These are phyloP conservation scores for Tillandsia leiboldiana DNA, from an alignment of 176 grass and related monocot species.

Conservation along the genomic window DNA sequence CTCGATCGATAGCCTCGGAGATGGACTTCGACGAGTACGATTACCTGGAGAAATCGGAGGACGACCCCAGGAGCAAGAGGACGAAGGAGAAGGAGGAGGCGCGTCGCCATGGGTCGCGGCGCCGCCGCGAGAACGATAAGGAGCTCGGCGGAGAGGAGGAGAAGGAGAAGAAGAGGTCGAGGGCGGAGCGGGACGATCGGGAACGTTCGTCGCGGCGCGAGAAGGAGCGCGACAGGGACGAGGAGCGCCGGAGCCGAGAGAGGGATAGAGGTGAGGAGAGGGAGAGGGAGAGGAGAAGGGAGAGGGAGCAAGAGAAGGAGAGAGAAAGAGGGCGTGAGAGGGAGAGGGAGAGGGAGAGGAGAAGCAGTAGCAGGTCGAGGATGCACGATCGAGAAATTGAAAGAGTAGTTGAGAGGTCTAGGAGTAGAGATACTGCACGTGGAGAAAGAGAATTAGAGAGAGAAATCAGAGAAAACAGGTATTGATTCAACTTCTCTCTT, in stretches of 20 bases:
- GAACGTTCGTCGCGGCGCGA: constrained; percentile 14
- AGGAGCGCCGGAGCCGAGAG: constrained; percentile 25
- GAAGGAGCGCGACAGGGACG: constrained; percentile 30
- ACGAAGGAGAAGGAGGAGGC: constrained; percentile 39
- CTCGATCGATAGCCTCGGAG: background rate
- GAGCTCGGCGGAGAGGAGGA: constrained; percentile 6
- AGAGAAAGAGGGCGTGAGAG: constrained; percentile 2
- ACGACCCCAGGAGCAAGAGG: background rate
- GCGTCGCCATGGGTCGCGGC: constrained; percentile 15
- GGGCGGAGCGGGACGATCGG: constrained; percentile 41
- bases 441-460: constrained; percentile 21
- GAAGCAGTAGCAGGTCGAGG: constrained; percentile 29
- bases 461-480: constrained; percentile 46
- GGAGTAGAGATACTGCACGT: constrained; percentile 11
- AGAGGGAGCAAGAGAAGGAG: background rate
- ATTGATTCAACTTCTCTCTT: constrained; percentile 31
- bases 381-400: constrained; percentile 27
- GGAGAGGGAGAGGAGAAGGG: background rate
- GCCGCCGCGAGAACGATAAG: constrained; percentile 48
- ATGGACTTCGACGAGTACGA: constrained; percentile 99
- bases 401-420: constrained; percentile 23
- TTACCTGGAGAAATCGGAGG: constrained; percentile 84
- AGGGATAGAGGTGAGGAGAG: constrained; percentile 22
- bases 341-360: constrained; percentile 37
- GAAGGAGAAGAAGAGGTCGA: constrained; percentile 41